phyloP scores from a whole-genome alignment of 768 basidiomycete species.

The Trametes cingulata region DNA sequence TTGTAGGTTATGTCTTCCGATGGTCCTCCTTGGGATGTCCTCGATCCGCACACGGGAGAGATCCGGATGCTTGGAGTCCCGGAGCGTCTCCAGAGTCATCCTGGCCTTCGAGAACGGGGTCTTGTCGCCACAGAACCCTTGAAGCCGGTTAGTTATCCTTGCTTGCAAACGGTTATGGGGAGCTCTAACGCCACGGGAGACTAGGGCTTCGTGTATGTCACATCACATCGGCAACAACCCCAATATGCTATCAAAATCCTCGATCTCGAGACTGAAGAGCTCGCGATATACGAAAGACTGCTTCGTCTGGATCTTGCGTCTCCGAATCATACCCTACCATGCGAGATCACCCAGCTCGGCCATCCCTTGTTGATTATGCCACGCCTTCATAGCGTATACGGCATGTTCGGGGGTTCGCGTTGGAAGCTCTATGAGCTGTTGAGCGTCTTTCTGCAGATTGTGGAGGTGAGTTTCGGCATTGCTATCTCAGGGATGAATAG shows the following conservation, averaged over 20 bases:
- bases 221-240: not conserved
- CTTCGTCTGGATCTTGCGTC: not conserved
- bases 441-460: not conserved
- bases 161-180: too few species aligned
- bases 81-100: not conserved
- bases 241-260: not conserved
- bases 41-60: not conserved
- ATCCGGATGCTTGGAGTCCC: not conserved
- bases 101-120: not conserved
- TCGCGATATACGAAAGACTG: not conserved
- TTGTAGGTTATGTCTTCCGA: too few species aligned
- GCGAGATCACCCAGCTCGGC: not conserved
- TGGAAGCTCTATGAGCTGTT: not conserved
- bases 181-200: not conserved
- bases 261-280: not conserved
- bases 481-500: too few species aligned
- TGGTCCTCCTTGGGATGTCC: not conserved
- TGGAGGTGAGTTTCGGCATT: not conserved
- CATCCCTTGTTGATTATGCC: constrained; percentile 5
- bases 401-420: not conserved
- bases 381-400: not conserved
- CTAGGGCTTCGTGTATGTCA: not conserved
- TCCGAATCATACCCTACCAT: not conserved
- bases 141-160: not conserved
- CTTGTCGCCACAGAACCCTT: not conserved